Conservation (phyloP, 2,329 filamentous ascomycete species). For the Pseudocercospora macadamiae region DNA sequence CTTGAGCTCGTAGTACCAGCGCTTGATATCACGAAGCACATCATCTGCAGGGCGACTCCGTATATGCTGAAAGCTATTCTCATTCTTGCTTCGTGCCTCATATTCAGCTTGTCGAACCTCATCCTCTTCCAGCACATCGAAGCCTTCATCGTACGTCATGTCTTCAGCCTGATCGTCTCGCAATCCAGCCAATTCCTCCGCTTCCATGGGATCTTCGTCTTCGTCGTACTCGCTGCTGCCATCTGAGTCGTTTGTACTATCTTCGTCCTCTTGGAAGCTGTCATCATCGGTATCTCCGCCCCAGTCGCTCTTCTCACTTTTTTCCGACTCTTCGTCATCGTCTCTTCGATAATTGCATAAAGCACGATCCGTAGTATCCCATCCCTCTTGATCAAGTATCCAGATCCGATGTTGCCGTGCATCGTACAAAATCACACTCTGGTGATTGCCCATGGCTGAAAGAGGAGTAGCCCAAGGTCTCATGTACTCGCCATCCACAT, state of each 20-base stretch:
- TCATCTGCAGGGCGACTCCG: slow-evolving; percentile 11
- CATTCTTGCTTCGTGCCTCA: slow-evolving; percentile 2
- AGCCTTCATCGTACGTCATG: slow-evolving; percentile 19
- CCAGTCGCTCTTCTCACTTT: slow-evolving; percentile 18
- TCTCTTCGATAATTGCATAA: neutral
- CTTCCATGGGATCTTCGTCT: neutral
- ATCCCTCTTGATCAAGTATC: slow-evolving; percentile 9
- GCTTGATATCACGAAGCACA: slow-evolving; percentile 19
- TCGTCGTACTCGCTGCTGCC: slow-evolving; percentile 18
- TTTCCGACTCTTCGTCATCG: slow-evolving; percentile 6
- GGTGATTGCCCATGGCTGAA: slow-evolving; percentile 10
- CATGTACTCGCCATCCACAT: slow-evolving; percentile 15
- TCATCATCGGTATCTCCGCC: slow-evolving; percentile 4
- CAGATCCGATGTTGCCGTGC: slow-evolving; percentile 18
- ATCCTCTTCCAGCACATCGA: slow-evolving; percentile 13
- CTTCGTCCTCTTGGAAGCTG: too few relatives aligned
- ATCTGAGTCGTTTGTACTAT: too few relatives aligned
- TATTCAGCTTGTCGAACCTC: slow-evolving; percentile 8
- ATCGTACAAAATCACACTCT: slow-evolving; percentile 15
- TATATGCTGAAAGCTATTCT: slow-evolving; percentile 11
- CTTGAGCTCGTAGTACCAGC: slow-evolving; percentile 19
- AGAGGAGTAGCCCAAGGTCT: slow-evolving; percentile 16
- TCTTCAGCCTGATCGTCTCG: slow-evolving; percentile 3
- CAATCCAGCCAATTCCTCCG: slow-evolving; percentile 7
- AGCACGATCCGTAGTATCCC: slow-evolving; percentile 13